phyloP scores from a whole-genome alignment of 2,329 filamentous ascomycete species.

The Colletotrichum tropicale region DNA sequence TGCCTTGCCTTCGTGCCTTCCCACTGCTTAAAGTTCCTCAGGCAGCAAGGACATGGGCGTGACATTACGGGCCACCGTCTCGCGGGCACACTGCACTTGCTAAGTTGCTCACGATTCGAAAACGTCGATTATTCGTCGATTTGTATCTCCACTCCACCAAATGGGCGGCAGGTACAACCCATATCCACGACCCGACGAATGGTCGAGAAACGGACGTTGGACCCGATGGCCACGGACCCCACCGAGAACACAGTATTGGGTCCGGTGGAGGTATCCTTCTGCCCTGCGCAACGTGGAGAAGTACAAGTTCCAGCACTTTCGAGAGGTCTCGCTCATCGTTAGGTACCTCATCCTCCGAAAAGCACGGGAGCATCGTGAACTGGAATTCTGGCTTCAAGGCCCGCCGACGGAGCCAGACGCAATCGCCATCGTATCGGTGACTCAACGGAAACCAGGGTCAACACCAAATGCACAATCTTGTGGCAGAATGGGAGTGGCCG shows the following conservation, averaged over 20 bases:
- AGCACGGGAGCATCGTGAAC: neutral
- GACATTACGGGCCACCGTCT: neutral
- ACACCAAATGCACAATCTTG: neutral
- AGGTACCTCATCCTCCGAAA: neutral
- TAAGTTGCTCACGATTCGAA: neutral
- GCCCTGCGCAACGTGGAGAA: neutral
- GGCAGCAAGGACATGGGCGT: neutral
- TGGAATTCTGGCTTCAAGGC: neutral
- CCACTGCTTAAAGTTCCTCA: neutral
- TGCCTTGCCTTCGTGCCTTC: neutral
- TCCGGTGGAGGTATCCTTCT: neutral
- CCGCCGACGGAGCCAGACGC: neutral
- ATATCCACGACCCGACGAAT: neutral
- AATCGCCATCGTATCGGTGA: neutral
- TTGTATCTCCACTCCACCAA: neutral
- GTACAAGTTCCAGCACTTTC: constrained; percentile 5
- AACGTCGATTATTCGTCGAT: constrained; percentile 14
- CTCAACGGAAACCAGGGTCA: neutral
- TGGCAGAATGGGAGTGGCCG: neutral
- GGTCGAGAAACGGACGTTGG: neutral
- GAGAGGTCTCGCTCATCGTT: neutral
- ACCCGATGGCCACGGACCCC: neutral
- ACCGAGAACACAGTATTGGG: neutral
- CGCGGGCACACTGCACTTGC: neutral
- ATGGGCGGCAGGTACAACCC: neutral